Percentiles rank a stretch among this genome's conserved stretches.
Evolutionary conservation across 2,329 filamentous ascomycete genomes (phyloP).

Genomic region (Aspergillus sp.): DNA sequence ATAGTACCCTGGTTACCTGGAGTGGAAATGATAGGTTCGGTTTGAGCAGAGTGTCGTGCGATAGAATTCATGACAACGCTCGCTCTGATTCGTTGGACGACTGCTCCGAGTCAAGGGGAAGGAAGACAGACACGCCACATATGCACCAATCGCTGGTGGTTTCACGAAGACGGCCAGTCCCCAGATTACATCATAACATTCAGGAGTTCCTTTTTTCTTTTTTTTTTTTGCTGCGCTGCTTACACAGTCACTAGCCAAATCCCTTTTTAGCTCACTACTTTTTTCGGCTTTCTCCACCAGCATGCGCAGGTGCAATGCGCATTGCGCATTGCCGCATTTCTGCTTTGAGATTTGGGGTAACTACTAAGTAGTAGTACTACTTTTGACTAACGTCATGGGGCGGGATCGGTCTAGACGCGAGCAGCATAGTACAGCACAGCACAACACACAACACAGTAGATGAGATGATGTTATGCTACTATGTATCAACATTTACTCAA

Average conservation of each 20-base stretch:
- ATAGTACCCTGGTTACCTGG: neutral
- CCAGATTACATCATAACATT: slow-evolving; percentile 5
- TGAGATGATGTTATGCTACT: too few species aligned
- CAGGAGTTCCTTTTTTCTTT: neutral
- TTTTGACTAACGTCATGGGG: too few species aligned
- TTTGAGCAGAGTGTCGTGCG: neutral
- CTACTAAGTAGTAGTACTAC: too few species aligned
- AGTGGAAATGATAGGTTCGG: slow-evolving; percentile 6
- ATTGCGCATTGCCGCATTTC: neutral
- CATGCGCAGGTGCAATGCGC: too few species aligned
- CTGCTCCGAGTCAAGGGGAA: slow-evolving; percentile 11
- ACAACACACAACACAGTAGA: too few species aligned
- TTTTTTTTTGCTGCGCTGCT: too few species aligned
- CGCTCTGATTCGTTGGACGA: slow-evolving; percentile 8
- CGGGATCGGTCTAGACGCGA: too few species aligned
- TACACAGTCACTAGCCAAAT: too few species aligned
- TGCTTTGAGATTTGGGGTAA: neutral
- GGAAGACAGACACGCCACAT: neutral
- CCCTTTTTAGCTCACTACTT: too few species aligned
- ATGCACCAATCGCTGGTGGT: neutral
- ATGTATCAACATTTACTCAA: too few species aligned
- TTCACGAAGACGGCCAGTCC: neutral
- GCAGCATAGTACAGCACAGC: too few species aligned
- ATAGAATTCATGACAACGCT: neutral
- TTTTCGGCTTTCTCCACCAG: too few species aligned